Percentiles rank a stretch among this genome's conserved stretches.
phyloP scores from a whole-genome alignment of 1,284 basidiomycete genomes.

The Puccinia horiana region DNA sequence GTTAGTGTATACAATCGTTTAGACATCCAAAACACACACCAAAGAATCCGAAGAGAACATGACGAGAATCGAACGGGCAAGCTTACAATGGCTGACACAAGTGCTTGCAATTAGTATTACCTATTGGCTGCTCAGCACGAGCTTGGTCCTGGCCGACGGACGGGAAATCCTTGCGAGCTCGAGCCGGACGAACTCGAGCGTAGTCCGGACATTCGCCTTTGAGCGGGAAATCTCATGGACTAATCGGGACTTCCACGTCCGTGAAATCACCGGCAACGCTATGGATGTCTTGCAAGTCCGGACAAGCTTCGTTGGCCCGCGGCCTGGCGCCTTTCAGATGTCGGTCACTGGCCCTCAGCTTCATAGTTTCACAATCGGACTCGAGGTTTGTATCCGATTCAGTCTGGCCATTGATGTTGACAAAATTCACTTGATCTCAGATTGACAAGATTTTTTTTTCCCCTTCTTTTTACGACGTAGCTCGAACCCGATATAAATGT shows the following conservation, averaged over 20 bases:
- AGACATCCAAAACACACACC: too few relatives aligned
- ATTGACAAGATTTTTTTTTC: not conserved
- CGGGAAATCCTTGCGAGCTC: not conserved
- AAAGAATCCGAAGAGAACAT: too few relatives aligned
- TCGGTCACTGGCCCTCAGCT: not conserved
- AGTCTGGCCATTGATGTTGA: too few relatives aligned
- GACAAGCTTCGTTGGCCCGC: not conserved
- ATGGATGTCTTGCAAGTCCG: not conserved
- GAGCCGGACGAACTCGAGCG: not conserved
- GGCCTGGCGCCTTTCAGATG: not conserved
- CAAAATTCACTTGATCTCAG: too few relatives aligned
- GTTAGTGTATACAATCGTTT: too few relatives aligned
- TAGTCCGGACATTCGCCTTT: not conserved
- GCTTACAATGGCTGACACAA: not conserved
- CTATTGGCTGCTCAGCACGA: too few relatives aligned
- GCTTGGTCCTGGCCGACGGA: not conserved
- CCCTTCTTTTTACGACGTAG: not conserved
- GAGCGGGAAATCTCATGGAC: not conserved
- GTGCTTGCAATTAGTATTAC: not conserved
- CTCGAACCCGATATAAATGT: constrained; percentile 1
- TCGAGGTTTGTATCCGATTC: not conserved
- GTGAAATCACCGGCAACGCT: not conserved
- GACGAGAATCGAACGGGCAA: too few relatives aligned
- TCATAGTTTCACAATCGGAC: not conserved
- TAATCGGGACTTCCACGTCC: constrained; percentile 8